Conservation (phyloP, 2,329 filamentous ascomycete species). For the Clonostachys sp. region DNA sequence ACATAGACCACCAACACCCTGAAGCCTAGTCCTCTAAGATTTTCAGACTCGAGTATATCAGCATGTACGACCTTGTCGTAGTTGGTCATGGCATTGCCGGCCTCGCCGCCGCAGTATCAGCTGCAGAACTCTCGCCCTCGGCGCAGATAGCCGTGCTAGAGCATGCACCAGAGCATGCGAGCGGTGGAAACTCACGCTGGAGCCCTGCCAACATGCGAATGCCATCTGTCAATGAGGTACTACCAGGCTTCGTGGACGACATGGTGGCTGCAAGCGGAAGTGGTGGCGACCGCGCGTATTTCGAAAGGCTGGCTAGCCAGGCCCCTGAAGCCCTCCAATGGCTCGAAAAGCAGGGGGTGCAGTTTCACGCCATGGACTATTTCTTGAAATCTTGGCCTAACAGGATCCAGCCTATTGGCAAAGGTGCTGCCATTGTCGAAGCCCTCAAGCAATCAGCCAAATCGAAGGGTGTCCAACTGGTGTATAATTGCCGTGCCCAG, state of each 20-base stretch:
- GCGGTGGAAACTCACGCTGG: slow-evolving; percentile 5
- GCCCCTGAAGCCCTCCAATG: slow-evolving; percentile 5
- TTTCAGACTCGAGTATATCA: slow-evolving; percentile 5
- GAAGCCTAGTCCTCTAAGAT: slow-evolving; percentile 4
- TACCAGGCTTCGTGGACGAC: slow-evolving; percentile 5
- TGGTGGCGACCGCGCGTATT: slow-evolving; percentile 5
- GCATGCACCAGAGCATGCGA: slow-evolving; percentile 5
- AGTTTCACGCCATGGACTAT: slow-evolving; percentile 6
- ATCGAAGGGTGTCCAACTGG: slow-evolving; percentile 5
- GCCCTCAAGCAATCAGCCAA: slow-evolving; percentile 5
- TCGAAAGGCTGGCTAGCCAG: slow-evolving; percentile 5
- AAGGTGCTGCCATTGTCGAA: slow-evolving; percentile 5
- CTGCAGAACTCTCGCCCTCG: slow-evolving; percentile 5
- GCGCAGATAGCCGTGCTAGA: slow-evolving; percentile 5
- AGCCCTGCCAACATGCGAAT: slow-evolving; percentile 5
- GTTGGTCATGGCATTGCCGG: slow-evolving; percentile 5
- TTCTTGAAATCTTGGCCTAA: slow-evolving; percentile 6
- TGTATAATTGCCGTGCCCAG: slow-evolving; percentile 5
- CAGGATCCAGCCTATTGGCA: slow-evolving; percentile 5
- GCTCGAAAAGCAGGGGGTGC: slow-evolving; percentile 5
- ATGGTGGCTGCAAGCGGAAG: slow-evolving; percentile 5
- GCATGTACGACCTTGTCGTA: slow-evolving; percentile 5
- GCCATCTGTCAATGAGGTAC: slow-evolving; percentile 5
- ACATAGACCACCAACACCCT: too few species aligned
- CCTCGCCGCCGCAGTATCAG: slow-evolving; percentile 5